phyloP scores from a whole-genome alignment of 768 basidiomycete species.

The Phanerochaete sordida region DNA sequence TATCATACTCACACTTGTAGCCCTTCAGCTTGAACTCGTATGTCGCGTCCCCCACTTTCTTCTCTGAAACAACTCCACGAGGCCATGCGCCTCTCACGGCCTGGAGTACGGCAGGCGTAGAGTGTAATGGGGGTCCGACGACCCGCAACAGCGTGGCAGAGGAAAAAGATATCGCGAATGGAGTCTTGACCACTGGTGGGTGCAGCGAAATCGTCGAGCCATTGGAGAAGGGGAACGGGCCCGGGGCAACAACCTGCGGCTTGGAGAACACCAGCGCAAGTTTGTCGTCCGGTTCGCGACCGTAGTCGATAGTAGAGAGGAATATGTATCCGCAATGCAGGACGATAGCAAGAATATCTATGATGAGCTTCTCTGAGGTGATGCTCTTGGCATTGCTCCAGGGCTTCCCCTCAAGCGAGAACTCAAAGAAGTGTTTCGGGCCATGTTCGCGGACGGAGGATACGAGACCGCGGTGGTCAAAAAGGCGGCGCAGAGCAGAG shows the following conservation, averaged over 20 bases:
- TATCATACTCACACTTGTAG: conserved; percentile 61
- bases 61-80: conserved; percentile 73
- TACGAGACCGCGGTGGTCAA: conserved; percentile 44
- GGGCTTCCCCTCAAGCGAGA: conserved; percentile 64
- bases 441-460: conserved; percentile 51
- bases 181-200: conserved; percentile 17
- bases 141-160: conserved; percentile 69
- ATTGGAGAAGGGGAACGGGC: conserved; percentile 30
- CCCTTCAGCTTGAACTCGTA: conserved; percentile 83
- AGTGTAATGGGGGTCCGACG: conserved; percentile 69
- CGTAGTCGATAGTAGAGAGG: conserved; percentile 72
- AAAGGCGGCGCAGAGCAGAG: conserved; percentile 49
- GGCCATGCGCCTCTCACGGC: conserved; percentile 78
- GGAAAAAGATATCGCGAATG: conserved; percentile 73
- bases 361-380: conserved; percentile 61
- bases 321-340: conserved; percentile 61
- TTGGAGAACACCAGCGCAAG: conserved; percentile 69
- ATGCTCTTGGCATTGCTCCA: conserved; percentile 70
- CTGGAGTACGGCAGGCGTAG: conserved; percentile 78
- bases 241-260: conserved; percentile 29
- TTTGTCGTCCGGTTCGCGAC: conserved; percentile 71
- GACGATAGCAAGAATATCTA: conserved; percentile 62
- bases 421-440: conserved; percentile 59
- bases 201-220: conserved; percentile 26
- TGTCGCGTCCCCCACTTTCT: conserved; percentile 65